Evolutionary conservation across 768 basidiomycete species (phyloP), one percentile per base, ranked within the genome.

Genomic region (Lyophyllum semitale): DNA sequence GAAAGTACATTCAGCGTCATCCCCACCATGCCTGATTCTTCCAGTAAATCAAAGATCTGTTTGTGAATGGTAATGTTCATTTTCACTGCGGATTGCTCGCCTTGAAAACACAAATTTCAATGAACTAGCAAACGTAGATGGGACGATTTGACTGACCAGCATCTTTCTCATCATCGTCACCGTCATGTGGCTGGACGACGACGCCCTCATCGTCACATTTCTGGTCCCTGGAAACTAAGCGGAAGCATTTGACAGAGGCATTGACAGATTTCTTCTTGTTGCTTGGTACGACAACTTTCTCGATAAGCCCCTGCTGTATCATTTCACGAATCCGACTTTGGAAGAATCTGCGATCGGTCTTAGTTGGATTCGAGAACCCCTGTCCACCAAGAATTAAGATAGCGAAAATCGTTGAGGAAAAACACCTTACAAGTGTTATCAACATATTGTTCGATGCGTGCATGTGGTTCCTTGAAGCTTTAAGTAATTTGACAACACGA

Each of bases 341-440:
- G 67, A 95, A 92, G 63, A 93, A 91, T 13, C 92, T 83, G n/a
- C 92, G 82, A 60, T 93, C 87, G 4, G 83, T 83, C 68, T 86
- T 90, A 4, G 81, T 84, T 29, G 89, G 90, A 66, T 86, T 85
- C 20, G 75, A 62, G 66, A 91, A 91, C 2, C 92, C 92, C 91
- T 94, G 42, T 22, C 58, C 38, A 11, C 26, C 12, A 11, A 45
- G 6, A n/a, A 8, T 37, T 11, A 54, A 38, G 7, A 25, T 20
- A 5, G 17, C 41, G 13, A 18, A 18, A 29, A 29, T 17, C 3
- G n/a, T 1, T 8, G 25, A 27, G 20, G 40, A 8, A 23, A 12
- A 17, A 17, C 12, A 17, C 15, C 88, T 51, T 63, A 93, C 93
- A 51, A 95, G 81, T 17, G 84, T 84, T 52, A 88, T 70, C n/a